Conservation (phyloP, 257 asterid species). For the Solanum virginianum region DNA sequence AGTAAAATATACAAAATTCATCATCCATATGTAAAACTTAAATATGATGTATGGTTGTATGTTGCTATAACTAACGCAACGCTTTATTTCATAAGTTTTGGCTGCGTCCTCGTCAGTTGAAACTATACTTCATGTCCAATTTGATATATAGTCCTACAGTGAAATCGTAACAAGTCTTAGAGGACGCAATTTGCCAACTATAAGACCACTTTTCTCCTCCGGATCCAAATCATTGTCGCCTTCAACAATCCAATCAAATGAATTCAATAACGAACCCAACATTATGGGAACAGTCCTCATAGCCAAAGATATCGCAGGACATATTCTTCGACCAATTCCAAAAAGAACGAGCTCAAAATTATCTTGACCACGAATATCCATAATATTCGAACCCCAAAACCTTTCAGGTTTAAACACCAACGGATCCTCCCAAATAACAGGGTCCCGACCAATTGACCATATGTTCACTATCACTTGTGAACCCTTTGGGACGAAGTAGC, state of each 20-base stretch:
- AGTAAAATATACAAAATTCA: not conserved
- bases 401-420: conserved; percentile 59
- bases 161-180: not conserved
- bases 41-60: not conserved
- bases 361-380: conserved; percentile 44
- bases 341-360: conserved; percentile 53
- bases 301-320: not conserved
- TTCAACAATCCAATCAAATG: not conserved
- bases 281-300: not conserved
- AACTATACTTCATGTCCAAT: not conserved
- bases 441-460: conserved; percentile 65
- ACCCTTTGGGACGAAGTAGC: conserved; percentile 38
- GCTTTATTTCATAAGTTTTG: not conserved
- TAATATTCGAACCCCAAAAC: conserved; percentile 24
- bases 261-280: not conserved
- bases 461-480: conserved; percentile 44
- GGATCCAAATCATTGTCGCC: not conserved
- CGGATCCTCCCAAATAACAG: conserved; percentile 36
- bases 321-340: conserved; percentile 44
- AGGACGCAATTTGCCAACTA: not conserved
- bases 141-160: not conserved
- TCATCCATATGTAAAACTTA: not conserved
- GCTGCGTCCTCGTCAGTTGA: not conserved
- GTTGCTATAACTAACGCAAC: not conserved
- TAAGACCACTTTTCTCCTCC: not conserved